phyloP scores from a whole-genome alignment of 768 basidiomycete genomes.

The Crepidotus variabilis region DNA sequence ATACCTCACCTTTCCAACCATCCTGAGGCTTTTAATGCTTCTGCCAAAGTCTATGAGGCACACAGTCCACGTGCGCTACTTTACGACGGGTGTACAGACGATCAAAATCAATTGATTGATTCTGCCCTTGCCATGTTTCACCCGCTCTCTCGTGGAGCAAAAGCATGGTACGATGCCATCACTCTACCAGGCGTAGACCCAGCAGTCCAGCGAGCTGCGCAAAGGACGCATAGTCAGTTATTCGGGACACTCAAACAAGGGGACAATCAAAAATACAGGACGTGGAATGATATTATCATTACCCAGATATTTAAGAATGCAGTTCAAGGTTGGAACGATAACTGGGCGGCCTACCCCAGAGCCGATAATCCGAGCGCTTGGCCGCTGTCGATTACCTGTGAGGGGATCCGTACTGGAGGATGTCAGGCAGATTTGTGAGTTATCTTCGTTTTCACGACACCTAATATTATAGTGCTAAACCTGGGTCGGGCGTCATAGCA shows the following conservation, averaged over 20 bases:
- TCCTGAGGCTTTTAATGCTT: too few species aligned
- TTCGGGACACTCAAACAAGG: neutral
- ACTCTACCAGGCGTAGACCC: neutral
- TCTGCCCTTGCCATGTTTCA: neutral
- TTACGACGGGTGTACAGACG: neutral
- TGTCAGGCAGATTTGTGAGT: too few species aligned
- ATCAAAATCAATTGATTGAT: neutral
- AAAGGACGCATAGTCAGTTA: neutral
- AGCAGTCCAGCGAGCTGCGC: neutral
- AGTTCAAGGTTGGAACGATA: neutral
- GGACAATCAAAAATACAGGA: neutral
- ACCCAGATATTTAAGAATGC: neutral
- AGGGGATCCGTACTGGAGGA: neutral
- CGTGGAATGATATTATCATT: neutral
- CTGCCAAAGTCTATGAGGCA: too few species aligned
- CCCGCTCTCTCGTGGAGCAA: neutral
- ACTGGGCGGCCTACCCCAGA: neutral
- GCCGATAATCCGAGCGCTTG: neutral
- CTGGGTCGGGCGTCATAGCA: too few species aligned
- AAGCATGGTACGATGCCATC: neutral
- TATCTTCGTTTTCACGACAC: too few species aligned
- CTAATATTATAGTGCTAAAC: too few species aligned
- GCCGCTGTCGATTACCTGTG: neutral
- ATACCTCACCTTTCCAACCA: too few species aligned
- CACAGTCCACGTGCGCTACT: too few species aligned